Conservation (phyloP, 2,329 filamentous ascomycete species). For the Epichloe sibirici region DNA sequence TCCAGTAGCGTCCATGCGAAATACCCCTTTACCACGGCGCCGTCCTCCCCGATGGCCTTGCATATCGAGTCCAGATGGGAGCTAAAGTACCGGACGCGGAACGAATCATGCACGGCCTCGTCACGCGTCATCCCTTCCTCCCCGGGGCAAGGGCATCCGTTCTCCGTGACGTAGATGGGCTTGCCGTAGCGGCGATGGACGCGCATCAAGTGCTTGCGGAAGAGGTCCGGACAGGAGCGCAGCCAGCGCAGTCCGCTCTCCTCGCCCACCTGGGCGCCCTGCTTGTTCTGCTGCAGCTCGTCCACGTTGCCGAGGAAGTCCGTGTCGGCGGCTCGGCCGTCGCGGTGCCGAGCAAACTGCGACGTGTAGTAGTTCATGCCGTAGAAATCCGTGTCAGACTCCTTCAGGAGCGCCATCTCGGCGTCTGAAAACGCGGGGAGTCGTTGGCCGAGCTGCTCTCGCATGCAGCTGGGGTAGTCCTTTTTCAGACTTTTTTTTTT, state of each 20-base stretch:
- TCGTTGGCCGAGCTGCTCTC: conserved; percentile 18
- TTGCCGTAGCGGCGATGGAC: conserved; percentile 14
- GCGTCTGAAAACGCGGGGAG: conserved; percentile 17
- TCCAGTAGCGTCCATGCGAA: conserved; percentile 25
- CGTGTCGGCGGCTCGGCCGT: conserved; percentile 12
- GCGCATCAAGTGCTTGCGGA: conserved; percentile 18
- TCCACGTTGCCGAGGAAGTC: conserved; percentile 24
- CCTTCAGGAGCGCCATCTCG: conserved; percentile 15
- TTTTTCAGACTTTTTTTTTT: conserved; percentile 10
- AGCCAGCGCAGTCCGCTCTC: conserved; percentile 23
- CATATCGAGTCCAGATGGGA: conserved; percentile 26
- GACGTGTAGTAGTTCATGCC: conserved; percentile 31
- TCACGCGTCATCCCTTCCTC: conserved; percentile 20
- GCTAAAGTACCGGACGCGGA: conserved; percentile 24
- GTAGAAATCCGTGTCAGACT: conserved; percentile 22
- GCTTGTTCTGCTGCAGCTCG: conserved; percentile 19
- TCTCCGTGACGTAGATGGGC: conserved; percentile 20
- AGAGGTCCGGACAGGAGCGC: conserved; percentile 17
- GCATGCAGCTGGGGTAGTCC: conserved; percentile 26
- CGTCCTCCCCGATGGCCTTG: conserved; percentile 16
- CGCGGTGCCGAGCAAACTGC: conserved; percentile 20
- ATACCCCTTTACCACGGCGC: conserved; percentile 19
- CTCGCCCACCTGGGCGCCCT: conserved; percentile 17
- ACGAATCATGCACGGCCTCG: conserved; percentile 22
- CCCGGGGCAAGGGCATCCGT: conserved; percentile 24